Base-by-base conservation (phyloP, 1,284 basidiomycete genomes). In the Peniophora sp. region DNA sequence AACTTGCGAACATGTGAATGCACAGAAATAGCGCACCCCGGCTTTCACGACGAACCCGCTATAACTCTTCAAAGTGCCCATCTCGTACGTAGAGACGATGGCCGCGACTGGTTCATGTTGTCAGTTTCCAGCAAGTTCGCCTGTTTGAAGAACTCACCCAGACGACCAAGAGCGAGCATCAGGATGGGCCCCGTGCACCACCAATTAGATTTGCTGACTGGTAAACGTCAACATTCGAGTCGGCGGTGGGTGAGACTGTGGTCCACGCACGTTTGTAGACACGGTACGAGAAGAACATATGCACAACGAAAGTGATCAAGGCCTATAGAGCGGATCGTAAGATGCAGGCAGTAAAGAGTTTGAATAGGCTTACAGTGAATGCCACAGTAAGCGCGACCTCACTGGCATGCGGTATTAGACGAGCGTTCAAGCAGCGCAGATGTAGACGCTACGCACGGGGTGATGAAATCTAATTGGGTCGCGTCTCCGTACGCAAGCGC, bases 331-430 rank as follows among this genome's bases (percentile, higher is more conserved):
- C n/a, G n/a, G n/a, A n/a, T n/a, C n/a, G n/a, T n/a, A n/a, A n/a
- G n/a, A n/a, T n/a, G n/a, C n/a, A n/a, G n/a, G n/a, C n/a, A n/a
- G 47, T 6, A 46, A 39, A 17, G 47, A 32, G 14, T 16, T 34
- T 11, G 10, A 39, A 48, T 12, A 32, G 16, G 48, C 65, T 57
- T 60, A 74, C 76, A 8, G 78, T 79, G 34, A 62, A 59, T 12
- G 68, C 65, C 24, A 77, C 69, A 2, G 76, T 74, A 41, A 76
- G 52, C 78, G 74, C 73, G 24, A 75, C 63, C 8, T 66, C 25
- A 5, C 38, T 41, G 16, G 16, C n/a, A 41, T 8, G 16, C 34
- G 38, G 8, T 6, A 41, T 45, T 5, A 22, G 8, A 25, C n/a
- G 17, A 16, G 36, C 16, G 41, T 45, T 16, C 10, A 48, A n/a